These are phyloP conservation scores for Phoenix roebelenii DNA, from an alignment of 176 grass and related monocot genomes.

Conservation along the genomic window DNA sequence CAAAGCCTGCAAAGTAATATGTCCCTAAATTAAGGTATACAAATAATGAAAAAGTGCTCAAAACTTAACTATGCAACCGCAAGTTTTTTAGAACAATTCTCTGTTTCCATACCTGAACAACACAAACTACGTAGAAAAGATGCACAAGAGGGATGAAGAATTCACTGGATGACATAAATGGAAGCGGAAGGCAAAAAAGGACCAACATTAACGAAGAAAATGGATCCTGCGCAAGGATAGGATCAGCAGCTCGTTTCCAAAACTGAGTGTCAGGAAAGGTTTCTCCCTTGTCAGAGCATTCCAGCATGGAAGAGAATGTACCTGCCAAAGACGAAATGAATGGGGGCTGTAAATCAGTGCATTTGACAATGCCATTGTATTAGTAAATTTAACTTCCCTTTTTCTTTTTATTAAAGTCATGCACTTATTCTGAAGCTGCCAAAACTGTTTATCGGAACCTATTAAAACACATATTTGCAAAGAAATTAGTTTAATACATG, in stretches of 20 bases:
- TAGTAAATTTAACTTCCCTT: too few relatives aligned
- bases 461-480: too few relatives aligned
- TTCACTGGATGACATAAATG: slow-evolving; percentile 59
- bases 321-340: slow-evolving; percentile 29
- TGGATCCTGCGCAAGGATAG: slow-evolving; percentile 79
- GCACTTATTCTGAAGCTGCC: too few relatives aligned
- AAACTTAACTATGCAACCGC: too few relatives aligned
- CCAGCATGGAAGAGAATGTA: slow-evolving; percentile 43
- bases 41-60: too few relatives aligned
- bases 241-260: slow-evolving; percentile 83
- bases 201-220: slow-evolving; percentile 81
- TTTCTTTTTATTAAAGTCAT: too few relatives aligned
- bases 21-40: neutral
- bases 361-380: too few relatives aligned
- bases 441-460: too few relatives aligned
- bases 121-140: slow-evolving; percentile 78
- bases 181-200: slow-evolving; percentile 77
- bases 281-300: slow-evolving; percentile 42
- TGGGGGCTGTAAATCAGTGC: too few relatives aligned
- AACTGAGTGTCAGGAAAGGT: slow-evolving; percentile 80
- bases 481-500: too few relatives aligned
- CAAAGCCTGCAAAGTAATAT: slow-evolving; percentile 50
- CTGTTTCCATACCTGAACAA: slow-evolving; percentile 63
- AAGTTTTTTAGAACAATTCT: neutral
- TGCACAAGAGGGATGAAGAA: slow-evolving; percentile 70